A percentile compares a stretch with the other conserved stretches of the same genome.
These are phyloP conservation scores for Candida oleophila DNA, from an alignment of 805 yeast species.

Conservation along the genomic window DNA sequence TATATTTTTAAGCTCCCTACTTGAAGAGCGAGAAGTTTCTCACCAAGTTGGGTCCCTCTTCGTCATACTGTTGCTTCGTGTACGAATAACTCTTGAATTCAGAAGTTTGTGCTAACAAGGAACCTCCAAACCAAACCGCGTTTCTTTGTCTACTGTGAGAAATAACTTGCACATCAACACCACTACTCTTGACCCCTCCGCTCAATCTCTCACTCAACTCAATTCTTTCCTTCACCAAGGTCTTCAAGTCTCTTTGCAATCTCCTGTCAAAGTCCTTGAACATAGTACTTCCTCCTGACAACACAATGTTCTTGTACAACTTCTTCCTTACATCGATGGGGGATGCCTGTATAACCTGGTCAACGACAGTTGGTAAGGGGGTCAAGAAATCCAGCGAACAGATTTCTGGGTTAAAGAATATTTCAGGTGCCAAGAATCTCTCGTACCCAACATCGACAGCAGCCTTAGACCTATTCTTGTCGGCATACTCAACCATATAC, in stretches of 20 bases:
- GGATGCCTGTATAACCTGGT: slow-evolving; percentile 88
- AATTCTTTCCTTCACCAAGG: slow-evolving; percentile 85
- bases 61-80: slow-evolving; percentile 96
- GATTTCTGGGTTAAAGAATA: slow-evolving; percentile 96
- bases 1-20: neutral
- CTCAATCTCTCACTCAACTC: slow-evolving; percentile 74
- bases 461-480: slow-evolving; percentile 45
- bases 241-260: slow-evolving; percentile 89
- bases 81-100: slow-evolving; percentile 96
- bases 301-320: slow-evolving; percentile 89
- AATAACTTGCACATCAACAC: slow-evolving; percentile 95
- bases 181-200: slow-evolving; percentile 71
- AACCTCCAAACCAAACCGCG: slow-evolving; percentile 99
- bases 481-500: slow-evolving; percentile 82
- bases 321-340: slow-evolving; percentile 99
- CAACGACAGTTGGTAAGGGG: slow-evolving; percentile 95
- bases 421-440: slow-evolving; percentile 97
- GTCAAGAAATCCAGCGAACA: slow-evolving; percentile 93
- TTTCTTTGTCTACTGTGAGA: slow-evolving; percentile 96
- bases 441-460: slow-evolving; percentile 94
- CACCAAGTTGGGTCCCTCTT: slow-evolving; percentile 95
- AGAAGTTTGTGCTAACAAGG: slow-evolving; percentile 92
- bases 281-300: slow-evolving; percentile 98
- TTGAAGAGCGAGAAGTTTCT: slow-evolving; percentile 88
- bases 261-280: slow-evolving; percentile 97